Evolutionary conservation across 345 rosid species (phyloP).

Genomic region (Rhodomyrtus tomentosa): DNA sequence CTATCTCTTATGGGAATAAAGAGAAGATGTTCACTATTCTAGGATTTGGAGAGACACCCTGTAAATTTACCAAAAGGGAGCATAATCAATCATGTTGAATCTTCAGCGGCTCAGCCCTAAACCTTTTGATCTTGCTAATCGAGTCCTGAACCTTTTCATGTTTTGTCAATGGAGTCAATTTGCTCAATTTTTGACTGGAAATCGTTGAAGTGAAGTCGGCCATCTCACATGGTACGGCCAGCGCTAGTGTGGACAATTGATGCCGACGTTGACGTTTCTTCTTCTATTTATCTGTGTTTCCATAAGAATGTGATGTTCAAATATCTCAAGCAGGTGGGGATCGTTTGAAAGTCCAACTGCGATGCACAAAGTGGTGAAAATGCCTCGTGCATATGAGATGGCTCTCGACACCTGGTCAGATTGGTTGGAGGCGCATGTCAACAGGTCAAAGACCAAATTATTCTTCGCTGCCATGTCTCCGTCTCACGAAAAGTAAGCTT

Average conservation of each 20-base stretch:
- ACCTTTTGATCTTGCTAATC: too few relatives aligned
- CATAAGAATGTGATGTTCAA: background rate
- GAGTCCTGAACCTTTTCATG: too few relatives aligned
- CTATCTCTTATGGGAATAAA: background rate
- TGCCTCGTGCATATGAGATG: slow-evolving; percentile 72
- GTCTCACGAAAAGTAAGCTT: slow-evolving; percentile 56
- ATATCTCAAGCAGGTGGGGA: background rate
- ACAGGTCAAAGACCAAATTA: slow-evolving; percentile 47
- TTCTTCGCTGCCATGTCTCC: slow-evolving; percentile 87
- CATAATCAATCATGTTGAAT: background rate
- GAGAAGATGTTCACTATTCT: background rate
- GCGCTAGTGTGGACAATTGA: too few relatives aligned
- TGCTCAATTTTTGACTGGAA: too few relatives aligned
- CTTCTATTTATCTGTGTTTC: background rate
- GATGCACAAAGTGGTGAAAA: slow-evolving; percentile 47
- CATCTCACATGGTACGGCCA: too few relatives aligned
- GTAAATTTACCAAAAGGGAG: background rate
- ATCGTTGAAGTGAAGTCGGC: too few relatives aligned
- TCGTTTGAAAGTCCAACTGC: background rate
- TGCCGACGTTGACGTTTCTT: background rate
- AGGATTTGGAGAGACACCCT: background rate
- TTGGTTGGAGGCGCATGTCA: slow-evolving; percentile 64
- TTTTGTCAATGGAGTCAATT: too few relatives aligned
- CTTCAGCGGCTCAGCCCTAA: too few relatives aligned
- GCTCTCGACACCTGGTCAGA: slow-evolving; percentile 66